Conservation (phyloP, 2,329 filamentous ascomycete species). For the Colletotrichum musicola region DNA sequence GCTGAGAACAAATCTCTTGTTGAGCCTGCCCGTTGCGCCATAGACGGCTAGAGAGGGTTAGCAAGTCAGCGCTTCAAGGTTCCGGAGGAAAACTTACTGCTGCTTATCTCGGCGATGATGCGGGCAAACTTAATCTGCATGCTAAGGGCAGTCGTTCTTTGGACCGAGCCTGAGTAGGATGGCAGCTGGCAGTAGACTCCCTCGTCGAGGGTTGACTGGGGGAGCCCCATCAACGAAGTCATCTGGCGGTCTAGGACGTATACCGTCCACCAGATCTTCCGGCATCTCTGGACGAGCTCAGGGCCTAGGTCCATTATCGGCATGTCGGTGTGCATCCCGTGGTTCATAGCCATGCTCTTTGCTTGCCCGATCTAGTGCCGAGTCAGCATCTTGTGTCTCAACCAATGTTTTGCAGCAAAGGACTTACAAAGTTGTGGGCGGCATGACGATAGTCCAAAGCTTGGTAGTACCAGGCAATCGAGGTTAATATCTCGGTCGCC, state of each 20-base stretch:
- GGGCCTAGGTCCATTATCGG: constrained; percentile 56
- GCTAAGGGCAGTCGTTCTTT: constrained; percentile 46
- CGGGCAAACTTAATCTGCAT: constrained; percentile 51
- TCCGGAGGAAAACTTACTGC: constrained; percentile 40
- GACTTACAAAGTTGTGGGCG: constrained; percentile 58
- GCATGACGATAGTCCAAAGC: constrained; percentile 61
- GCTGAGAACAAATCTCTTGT: constrained; percentile 47
- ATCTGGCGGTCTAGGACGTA: constrained; percentile 67
- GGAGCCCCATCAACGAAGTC: constrained; percentile 66
- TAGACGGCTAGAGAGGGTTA: constrained; percentile 44
- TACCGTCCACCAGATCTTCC: constrained; percentile 67
- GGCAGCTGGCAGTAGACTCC: constrained; percentile 59
- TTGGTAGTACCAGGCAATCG: constrained; percentile 65
- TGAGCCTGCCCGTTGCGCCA: constrained; percentile 45
- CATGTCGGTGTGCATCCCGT: constrained; percentile 68
- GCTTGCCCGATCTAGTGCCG: constrained; percentile 60
- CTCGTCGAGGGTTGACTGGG: constrained; percentile 61
- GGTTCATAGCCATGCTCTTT: constrained; percentile 61
- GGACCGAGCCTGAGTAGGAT: constrained; percentile 44
- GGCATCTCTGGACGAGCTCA: constrained; percentile 57
- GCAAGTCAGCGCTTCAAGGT: not conserved
- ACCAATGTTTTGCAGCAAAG: no score
- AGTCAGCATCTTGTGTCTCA: not conserved
- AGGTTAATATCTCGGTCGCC: constrained; percentile 63
- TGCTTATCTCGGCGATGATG: constrained; percentile 48